phyloP scores from a whole-genome alignment of 441 rosid genomes.

The Populus hybrid region DNA sequence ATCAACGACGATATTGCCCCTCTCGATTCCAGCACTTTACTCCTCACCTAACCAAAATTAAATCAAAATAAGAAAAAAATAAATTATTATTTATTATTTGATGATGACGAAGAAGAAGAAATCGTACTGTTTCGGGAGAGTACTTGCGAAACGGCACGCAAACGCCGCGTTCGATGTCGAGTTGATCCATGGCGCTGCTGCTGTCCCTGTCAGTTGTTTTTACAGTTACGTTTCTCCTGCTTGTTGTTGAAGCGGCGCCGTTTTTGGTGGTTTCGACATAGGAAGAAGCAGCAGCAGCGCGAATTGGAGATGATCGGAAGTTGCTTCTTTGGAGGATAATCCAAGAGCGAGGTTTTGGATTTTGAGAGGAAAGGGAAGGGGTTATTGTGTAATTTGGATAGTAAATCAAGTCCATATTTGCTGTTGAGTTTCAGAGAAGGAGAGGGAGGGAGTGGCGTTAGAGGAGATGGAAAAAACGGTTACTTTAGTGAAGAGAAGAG shows the following conservation, averaged over 20 bases:
- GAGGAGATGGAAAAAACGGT: constrained; percentile 8
- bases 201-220: constrained; percentile 4
- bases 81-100: not conserved
- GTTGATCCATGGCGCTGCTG: constrained; percentile 64
- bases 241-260: constrained; percentile 9
- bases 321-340: constrained; percentile 19
- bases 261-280: constrained; percentile 18
- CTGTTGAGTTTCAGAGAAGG: not conserved
- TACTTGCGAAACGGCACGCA: constrained; percentile 97
- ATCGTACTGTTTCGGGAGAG: constrained; percentile 81
- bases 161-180: constrained; percentile 94
- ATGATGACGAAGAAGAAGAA: not conserved
- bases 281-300: constrained; percentile 18
- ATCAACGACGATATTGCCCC: constrained; percentile 58
- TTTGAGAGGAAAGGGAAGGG: constrained; percentile 11
- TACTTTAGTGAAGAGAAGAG: not conserved
- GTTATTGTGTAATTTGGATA: constrained; percentile 26
- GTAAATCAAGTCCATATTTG: constrained; percentile 37
- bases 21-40: constrained; percentile 74
- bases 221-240: constrained; percentile 12
- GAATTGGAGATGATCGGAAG: constrained; percentile 16
- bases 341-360: constrained; percentile 5
- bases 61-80: not conserved
- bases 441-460: not conserved
- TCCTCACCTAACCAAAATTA: constrained; percentile 54